These are phyloP conservation scores for Immersiporthe knoxdaviesiana DNA, from an alignment of 2,329 filamentous ascomycete species.

Conservation along the genomic window DNA sequence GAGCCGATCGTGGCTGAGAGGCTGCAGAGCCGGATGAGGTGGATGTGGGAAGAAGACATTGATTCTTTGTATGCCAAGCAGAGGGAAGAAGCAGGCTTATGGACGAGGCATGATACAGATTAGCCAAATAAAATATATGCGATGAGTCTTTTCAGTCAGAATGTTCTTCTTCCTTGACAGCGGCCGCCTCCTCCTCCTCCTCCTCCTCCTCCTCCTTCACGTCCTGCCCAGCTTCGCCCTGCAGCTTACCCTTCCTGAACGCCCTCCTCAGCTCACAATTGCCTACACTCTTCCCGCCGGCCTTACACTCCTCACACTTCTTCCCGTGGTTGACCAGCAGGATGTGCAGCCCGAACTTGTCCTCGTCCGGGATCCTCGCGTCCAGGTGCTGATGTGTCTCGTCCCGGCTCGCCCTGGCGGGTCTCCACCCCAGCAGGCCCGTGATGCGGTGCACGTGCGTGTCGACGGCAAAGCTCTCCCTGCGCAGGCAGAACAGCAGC, in stretches of 20 bases:
- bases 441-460: conserved; percentile 56
- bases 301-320: conserved; percentile 49
- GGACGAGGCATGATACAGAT: background rate
- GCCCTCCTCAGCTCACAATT: conserved; percentile 47
- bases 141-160: background rate
- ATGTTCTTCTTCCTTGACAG: conserved; percentile 26
- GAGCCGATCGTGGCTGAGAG: conserved; percentile 38
- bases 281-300: conserved; percentile 45
- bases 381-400: conserved; percentile 56
- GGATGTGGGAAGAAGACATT: conserved; percentile 40
- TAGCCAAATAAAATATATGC: too few relatives aligned
- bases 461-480: conserved; percentile 56
- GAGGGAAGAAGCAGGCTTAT: conserved; percentile 13
- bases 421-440: conserved; percentile 54
- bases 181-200: conserved; percentile 25
- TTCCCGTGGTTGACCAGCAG: conserved; percentile 53
- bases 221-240: conserved; percentile 29
- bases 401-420: conserved; percentile 44
- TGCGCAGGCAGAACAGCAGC: conserved; percentile 52
- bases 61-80: conserved; percentile 32
- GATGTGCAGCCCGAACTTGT: conserved; percentile 56
- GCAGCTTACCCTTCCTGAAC: conserved; percentile 39
- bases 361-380: conserved; percentile 48
- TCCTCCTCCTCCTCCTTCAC: conserved; percentile 26
- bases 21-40: conserved; percentile 37